Base-by-base conservation (phyloP, 768 basidiomycete species). In the Phylloporus sp. region DNA sequence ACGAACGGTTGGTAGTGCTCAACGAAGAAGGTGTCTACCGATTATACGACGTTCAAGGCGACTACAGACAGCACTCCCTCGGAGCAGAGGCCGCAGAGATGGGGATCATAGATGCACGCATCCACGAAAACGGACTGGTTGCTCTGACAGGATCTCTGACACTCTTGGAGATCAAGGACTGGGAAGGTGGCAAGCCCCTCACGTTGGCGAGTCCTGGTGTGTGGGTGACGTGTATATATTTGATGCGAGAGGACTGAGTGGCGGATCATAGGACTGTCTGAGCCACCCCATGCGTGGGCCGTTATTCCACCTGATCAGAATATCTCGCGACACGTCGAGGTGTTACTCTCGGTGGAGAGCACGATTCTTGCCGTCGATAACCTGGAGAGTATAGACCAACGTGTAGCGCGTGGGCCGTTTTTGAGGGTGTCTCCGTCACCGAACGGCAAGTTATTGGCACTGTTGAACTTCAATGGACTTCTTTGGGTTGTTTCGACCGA, bases 401-500 rank as follows among this genome's bases (percentile, higher is more conserved):
- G 87, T 11, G 73, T 97, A 9, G 84, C 85, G 8, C 81, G 88
- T 28, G 95, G 95, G 0, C 97, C 97, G 3, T 97, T 97, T 68
- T 80, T 79, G 0, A 87, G 88, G 59, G 79, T 98, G 46, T 80
- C 88, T 0, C 88, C 91, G 4, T 97, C 95, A 1, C 95, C 97
- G 1, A 95, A 94, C 59, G 95, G 95, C 32, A 93, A 95, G 60
- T 86, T 92, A 41, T 76, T 98, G 15, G 93, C 93, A 0, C 73
- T 98, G 3, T 72, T 95, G 32, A 92, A 88, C 2, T 81, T 76
- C 49, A 73, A 76, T 11, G 85, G 85, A 6, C 72, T 80, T 5
- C 80, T 97, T 26, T 92, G 90, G 88, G 95, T 97, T 31, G 91
- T 97, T n/a, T 95, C 95, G 12, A 80, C 85, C 12, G 92, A 97